A percentile compares a stretch with the other conserved stretches of the same genome.
These are phyloP conservation scores for Galerina sulciceps DNA, from an alignment of 768 basidiomycete genomes.

Conservation along the genomic window DNA sequence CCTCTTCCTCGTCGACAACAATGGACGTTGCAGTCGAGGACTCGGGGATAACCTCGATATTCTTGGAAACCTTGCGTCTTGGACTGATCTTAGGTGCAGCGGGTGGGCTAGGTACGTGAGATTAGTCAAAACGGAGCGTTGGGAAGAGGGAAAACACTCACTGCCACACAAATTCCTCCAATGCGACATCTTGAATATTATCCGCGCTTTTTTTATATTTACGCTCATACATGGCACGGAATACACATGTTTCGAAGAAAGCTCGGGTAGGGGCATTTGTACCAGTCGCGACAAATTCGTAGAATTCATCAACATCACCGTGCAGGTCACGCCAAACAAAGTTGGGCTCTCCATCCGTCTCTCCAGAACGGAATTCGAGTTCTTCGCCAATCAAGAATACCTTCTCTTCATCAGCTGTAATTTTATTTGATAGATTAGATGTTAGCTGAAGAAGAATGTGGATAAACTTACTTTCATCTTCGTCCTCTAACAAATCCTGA, in stretches of 20 bases:
- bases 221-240: conserved; percentile 95
- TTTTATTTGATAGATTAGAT: neutral
- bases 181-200: conserved; percentile 62
- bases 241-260: conserved; percentile 94
- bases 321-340: conserved; percentile 93
- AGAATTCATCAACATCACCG: conserved; percentile 91
- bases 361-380: conserved; percentile 81
- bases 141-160: conserved; percentile 43
- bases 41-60: conserved; percentile 7
- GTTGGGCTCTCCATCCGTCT: conserved; percentile 75
- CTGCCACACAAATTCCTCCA: conserved; percentile 85
- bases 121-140: neutral
- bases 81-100: conserved; percentile 28
- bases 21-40: conserved; percentile 13
- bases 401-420: conserved; percentile 88
- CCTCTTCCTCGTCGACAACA: conserved; percentile 15
- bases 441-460: neutral
- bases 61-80: conserved; percentile 34
- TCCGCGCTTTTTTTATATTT: conserved; percentile 81
- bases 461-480: conserved; percentile 74
- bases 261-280: conserved; percentile 82
- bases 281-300: conserved; percentile 85
- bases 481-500: conserved; percentile 92
- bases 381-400: conserved; percentile 91
- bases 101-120: conserved; percentile 36